Evolutionary conservation across 148 eudicot species (phyloP), one percentile per base, ranked within the genome.

Genomic region (Pharnaceum exiguum): DNA sequence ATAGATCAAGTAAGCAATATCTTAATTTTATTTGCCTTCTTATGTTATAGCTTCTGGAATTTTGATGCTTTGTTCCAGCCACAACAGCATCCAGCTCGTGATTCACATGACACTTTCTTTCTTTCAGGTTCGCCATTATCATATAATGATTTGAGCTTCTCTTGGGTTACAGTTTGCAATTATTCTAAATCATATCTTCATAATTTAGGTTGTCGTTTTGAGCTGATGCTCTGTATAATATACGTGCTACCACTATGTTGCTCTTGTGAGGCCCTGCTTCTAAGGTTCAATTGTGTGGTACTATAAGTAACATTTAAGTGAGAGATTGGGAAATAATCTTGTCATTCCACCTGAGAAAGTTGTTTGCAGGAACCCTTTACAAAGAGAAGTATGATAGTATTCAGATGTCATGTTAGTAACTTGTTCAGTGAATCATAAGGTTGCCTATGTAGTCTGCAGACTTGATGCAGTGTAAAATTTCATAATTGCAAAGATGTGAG

Each of bases 81-180:
- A 11, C 96, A 91, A 65, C 95, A 88, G 69, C 98, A 91, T 50
- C 98, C 96, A 48, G 96, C 98, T 60, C 96, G 98, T 64, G 98
- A 91, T 78, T 85, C 95, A 68, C 98, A 91, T 38, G 98, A 88
- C 73, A 91, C 95, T 12, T 91, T 88, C 79, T 91, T 83, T 71
- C 62, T 91, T 45, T 68, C 77, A 85, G 96, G 98, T 88, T 49
- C 56, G 67, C 40, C 58, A 53, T 29, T 2, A 17, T 70, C 54
- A 26, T 24, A 32, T 46, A 30, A 32, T 31, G 0, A 22, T 25
- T 51, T 33, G 16, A 6, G 26, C 23, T 13, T 57, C 29, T 21
- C 7, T 43, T 25, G 16, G 12, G 39, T n/a, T 31, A n/a, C 38
- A 0, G 28, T 2, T 38, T 46, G 15, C 38, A 6, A n/a, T n/a